phyloP scores from a whole-genome alignment of 129 eudicot genomes.

The Centella asiatica region DNA sequence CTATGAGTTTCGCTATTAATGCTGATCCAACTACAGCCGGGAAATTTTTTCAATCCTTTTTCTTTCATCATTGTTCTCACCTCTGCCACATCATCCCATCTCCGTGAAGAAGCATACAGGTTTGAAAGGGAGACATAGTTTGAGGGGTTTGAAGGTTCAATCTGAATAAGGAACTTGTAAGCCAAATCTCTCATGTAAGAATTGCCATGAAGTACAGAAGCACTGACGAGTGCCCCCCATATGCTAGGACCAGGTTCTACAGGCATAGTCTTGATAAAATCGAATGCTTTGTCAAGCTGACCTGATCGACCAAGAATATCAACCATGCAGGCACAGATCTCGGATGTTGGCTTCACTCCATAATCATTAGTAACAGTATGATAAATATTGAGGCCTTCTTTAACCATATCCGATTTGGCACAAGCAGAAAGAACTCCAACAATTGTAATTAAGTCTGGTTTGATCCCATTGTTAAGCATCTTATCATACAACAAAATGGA shows the following conservation, averaged over 20 bases:
- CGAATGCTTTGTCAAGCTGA: constrained; percentile 40
- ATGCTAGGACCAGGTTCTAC: constrained; percentile 54
- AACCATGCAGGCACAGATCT: constrained; percentile 65
- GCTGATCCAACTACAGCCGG: constrained; percentile 76
- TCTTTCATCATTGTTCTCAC: constrained; percentile 48
- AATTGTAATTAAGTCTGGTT: constrained; percentile 39
- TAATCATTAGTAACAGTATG: constrained; percentile 14
- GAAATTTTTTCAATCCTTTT: constrained; percentile 45
- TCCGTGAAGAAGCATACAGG: constrained; percentile 41
- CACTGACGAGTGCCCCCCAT: constrained; percentile 68
- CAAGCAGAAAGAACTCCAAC: constrained; percentile 77
- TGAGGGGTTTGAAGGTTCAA: constrained; percentile 58
- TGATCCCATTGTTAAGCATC: constrained; percentile 42
- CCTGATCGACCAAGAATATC: constrained; percentile 53
- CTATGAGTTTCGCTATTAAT: constrained; percentile 37
- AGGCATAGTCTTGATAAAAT: constrained; percentile 45
- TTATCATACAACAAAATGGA: constrained; percentile 42
- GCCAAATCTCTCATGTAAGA: constrained; percentile 41
- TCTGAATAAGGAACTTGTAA: constrained; percentile 40
- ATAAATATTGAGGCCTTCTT: constrained; percentile 40
- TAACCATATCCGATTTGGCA: constrained; percentile 41
- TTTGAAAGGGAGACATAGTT: constrained; percentile 64
- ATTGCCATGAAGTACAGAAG: constrained; percentile 28
- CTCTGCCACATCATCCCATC: constrained; percentile 48
- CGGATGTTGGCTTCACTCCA: constrained; percentile 40